Conservation (phyloP, 2,329 filamentous ascomycete genomes). For the Nothopassalora personata region DNA sequence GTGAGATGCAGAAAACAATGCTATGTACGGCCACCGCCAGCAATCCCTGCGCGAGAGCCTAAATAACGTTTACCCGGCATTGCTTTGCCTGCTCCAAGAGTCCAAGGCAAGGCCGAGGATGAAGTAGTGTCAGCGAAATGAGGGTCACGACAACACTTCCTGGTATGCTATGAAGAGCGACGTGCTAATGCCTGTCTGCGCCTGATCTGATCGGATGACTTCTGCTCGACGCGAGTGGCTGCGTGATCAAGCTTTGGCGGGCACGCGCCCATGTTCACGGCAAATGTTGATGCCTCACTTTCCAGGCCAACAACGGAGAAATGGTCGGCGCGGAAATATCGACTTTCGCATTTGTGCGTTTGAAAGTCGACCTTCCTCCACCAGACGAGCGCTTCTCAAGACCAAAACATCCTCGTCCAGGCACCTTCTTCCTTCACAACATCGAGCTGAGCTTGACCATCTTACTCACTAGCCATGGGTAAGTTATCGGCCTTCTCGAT, state of each 20-base stretch:
- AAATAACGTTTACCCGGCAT: not conserved
- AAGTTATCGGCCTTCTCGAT: slow-evolving; percentile 62
- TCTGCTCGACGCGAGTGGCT: not conserved
- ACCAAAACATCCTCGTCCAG: slow-evolving; percentile 1
- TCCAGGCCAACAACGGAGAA: not conserved
- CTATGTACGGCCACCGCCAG: not conserved
- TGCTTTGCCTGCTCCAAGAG: not conserved
- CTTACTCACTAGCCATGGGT: slow-evolving; percentile 67
- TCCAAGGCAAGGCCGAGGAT: not conserved
- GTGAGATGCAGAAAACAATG: not conserved
- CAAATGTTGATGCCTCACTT: not conserved
- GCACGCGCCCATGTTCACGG: too few relatives aligned
- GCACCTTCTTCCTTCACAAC: slow-evolving; percentile 9
- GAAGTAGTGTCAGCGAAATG: not conserved
- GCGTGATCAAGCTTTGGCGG: not conserved
- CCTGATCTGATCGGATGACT: not conserved
- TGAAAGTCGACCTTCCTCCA: not conserved
- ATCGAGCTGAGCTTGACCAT: slow-evolving; percentile 53
- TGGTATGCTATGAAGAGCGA: not conserved
- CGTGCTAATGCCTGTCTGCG: not conserved
- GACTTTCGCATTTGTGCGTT: not conserved
- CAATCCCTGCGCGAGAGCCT: not conserved
- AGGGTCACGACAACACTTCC: not conserved
- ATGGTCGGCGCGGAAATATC: not conserved
- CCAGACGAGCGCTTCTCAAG: slow-evolving; percentile 5